Base-by-base conservation (phyloP, 2,329 filamentous ascomycete genomes). In the Grosmannia penicillata region DNA sequence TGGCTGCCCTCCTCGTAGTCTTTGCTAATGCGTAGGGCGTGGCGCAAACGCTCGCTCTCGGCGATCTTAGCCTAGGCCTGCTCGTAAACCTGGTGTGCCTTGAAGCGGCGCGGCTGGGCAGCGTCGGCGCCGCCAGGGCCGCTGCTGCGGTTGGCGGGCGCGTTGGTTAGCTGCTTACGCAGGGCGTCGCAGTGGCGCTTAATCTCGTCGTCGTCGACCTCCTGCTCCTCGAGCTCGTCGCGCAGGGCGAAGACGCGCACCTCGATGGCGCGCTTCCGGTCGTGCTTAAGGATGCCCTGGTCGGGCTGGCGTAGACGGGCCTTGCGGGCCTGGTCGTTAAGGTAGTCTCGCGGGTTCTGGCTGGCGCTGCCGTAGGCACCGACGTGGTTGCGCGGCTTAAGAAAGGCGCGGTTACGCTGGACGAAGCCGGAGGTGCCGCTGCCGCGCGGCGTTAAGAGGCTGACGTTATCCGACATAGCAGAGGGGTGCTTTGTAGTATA, bases 351-450 rank as follows among this genome's bases (percentile, higher is more conserved):
- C 49, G 82, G 67, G 41, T 64, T 67, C 49, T n/a, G n/a, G n/a
- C n/a, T n/a, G n/a, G n/a, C n/a, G n/a, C n/a, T n/a, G n/a, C 82
- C 74, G 46, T 74, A 63, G 53, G 82, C 75, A 45, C 75, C 75
- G 25, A 76, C 73, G 51, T 75, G 72, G 62, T 93, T 85, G 61
- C 89, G 86, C 23, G 83, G 86, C 54, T 72, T 77, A 50, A 95
- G 76, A 55, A 89, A 78, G 15, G 91, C 91, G 26, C 86, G 75
- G 64, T 96, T 98, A 59, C 86, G 84, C 62, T 96, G 89, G 40
- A 98, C 89, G 57, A 96, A 96, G 55, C 91, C 91, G 1, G 89
- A 96, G 41, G 91, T 98, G 34, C 91, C 91, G 55, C 83, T 93
- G 49, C 91, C 91, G 53, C 91, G 80, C 4, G 91, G 91, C 5